These are phyloP conservation scores for Diplodia corticola DNA, from an alignment of 2,329 filamentous ascomycete genomes.

Conservation along the genomic window DNA sequence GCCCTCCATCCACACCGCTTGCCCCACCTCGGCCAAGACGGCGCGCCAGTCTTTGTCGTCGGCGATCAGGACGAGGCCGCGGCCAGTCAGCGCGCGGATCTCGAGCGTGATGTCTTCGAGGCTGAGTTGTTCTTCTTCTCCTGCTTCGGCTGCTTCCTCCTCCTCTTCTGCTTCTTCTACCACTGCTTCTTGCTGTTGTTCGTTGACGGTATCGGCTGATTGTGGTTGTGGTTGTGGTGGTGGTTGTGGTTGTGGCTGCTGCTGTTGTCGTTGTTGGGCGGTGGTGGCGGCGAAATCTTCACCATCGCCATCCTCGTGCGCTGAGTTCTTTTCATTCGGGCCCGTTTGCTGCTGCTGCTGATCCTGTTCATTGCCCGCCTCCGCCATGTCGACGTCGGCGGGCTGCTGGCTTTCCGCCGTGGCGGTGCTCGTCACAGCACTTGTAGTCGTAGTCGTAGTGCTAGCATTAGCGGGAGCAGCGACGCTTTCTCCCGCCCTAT, in stretches of 20 bases:
- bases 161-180: too few relatives aligned
- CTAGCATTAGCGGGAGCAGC: neutral
- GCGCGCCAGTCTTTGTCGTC: constrained; percentile 32
- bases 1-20: constrained; percentile 35
- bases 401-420: neutral
- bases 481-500: neutral
- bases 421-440: neutral
- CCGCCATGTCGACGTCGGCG: neutral
- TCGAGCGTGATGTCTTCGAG: constrained; percentile 25
- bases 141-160: neutral
- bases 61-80: constrained; percentile 30
- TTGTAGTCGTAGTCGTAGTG: neutral
- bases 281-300: neutral
- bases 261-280: neutral
- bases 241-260: neutral
- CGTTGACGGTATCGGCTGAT: neutral
- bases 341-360: neutral
- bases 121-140: neutral
- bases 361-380: neutral
- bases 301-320: neutral
- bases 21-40: constrained; percentile 31
- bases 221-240: neutral
- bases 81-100: constrained; percentile 31
- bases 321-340: neutral
- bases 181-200: neutral